Evolutionary conservation across 2,329 filamentous ascomycete genomes (phyloP).

Genomic region (Apiospora aurea): DNA sequence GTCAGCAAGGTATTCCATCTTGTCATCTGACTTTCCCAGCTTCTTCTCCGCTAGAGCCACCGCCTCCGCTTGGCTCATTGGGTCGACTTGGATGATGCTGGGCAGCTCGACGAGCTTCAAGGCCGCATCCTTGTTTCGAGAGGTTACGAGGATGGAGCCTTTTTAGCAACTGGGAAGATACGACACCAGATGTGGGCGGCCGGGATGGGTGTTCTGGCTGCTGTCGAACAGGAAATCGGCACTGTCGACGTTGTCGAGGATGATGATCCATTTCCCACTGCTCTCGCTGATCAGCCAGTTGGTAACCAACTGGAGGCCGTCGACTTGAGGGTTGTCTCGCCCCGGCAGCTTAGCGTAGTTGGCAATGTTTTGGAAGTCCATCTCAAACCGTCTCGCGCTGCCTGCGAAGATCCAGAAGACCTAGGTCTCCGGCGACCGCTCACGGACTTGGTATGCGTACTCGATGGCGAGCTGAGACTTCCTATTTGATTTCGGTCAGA

Average conservation of each 20-base stretch:
- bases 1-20: conserved; percentile 35
- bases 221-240: conserved; percentile 35
- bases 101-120: conserved; percentile 33
- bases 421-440: conserved; percentile 30
- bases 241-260: conserved; percentile 48
- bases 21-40: conserved; percentile 29
- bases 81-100: conserved; percentile 38
- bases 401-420: conserved; percentile 46
- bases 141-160: conserved; percentile 42
- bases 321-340: conserved; percentile 33
- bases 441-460: conserved; percentile 30
- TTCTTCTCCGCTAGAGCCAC: conserved; percentile 42
- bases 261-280: conserved; percentile 43
- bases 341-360: conserved; percentile 37
- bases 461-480: conserved; percentile 30
- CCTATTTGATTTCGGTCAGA: background rate
- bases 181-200: conserved; percentile 27
- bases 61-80: conserved; percentile 39
- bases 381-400: conserved; percentile 39
- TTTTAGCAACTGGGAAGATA: conserved; percentile 41
- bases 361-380: conserved; percentile 43
- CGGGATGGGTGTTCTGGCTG: too few relatives aligned
- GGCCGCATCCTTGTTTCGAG: conserved; percentile 26
- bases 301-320: conserved; percentile 37
- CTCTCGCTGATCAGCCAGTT: conserved; percentile 42